phyloP scores from a whole-genome alignment of 331 rosid genomes.

The Arachis monticola region DNA sequence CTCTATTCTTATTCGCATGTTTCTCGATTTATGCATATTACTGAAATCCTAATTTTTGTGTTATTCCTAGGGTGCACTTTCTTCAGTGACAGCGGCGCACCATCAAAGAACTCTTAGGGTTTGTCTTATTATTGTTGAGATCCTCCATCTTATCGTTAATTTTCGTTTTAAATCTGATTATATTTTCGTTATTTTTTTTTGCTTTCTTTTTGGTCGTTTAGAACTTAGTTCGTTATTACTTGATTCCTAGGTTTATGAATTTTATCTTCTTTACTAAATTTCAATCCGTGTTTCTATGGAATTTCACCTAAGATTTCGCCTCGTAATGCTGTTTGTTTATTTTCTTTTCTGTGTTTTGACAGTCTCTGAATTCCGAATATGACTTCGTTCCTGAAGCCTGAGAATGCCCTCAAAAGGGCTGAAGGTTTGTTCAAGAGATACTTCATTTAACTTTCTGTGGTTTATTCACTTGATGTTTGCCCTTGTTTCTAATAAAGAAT shows the following conservation, averaged over 20 bases:
- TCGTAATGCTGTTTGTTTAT: no score
- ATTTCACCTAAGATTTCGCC: no score
- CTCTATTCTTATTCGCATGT: not conserved
- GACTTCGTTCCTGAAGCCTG: conserved; percentile 81
- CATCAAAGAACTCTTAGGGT: not conserved
- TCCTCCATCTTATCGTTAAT: conserved; percentile 18
- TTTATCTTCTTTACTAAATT: no score
- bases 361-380: conserved; percentile 37
- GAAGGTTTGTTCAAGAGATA: conserved; percentile 62
- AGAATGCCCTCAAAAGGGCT: conserved; percentile 86
- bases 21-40: not conserved
- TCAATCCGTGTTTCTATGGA: no score
- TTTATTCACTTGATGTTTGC: not conserved
- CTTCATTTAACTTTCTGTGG: not conserved
- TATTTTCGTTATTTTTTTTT: not conserved
- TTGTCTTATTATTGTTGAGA: not conserved
- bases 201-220: no score
- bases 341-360: not conserved
- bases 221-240: not conserved
- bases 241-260: not conserved
- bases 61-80: not conserved
- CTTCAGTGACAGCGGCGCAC: not conserved
- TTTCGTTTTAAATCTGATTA: not conserved
- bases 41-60: not conserved
- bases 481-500: not conserved